Conservation (phyloP, 371 early-diverging fungal species). For the Polyrhizophydium stewartii region DNA sequence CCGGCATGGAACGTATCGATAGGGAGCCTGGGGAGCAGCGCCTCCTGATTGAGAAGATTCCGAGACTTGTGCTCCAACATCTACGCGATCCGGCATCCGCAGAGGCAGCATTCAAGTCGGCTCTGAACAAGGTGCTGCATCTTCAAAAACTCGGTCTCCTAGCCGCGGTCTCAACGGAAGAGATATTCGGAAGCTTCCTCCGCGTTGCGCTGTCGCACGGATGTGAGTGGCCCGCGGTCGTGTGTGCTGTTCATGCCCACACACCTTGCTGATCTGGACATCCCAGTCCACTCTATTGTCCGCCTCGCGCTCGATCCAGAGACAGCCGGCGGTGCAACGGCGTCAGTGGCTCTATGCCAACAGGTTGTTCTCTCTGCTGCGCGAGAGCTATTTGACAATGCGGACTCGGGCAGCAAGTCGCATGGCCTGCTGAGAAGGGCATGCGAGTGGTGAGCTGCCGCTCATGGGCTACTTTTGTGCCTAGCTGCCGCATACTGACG, state of each 20-base stretch:
- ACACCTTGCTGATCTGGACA: too few species aligned
- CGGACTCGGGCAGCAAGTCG: conserved; percentile 62
- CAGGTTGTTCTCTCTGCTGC: conserved; percentile 66
- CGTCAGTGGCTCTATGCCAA: conserved; percentile 47
- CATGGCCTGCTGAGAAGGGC: conserved; percentile 69
- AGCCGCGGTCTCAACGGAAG: not conserved
- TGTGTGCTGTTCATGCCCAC: too few species aligned
- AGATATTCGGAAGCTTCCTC: not conserved
- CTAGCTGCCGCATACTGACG: not conserved
- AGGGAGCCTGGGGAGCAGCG: not conserved
- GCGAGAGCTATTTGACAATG: conserved; percentile 73
- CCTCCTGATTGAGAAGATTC: not conserved
- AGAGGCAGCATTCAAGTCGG: not conserved
- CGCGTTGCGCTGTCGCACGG: not conserved
- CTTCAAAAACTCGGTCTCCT: not conserved
- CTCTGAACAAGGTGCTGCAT: not conserved
- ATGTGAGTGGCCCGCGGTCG: not conserved
- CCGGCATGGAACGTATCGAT: not conserved
- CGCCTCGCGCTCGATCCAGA: too few species aligned
- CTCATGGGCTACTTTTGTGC: not conserved
- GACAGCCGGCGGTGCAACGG: too few species aligned
- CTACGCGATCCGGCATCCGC: not conserved
- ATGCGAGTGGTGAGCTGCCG: conserved; percentile 59
- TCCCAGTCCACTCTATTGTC: not conserved
- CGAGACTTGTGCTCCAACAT: not conserved